A percentile compares a stretch with the other conserved stretches of the same genome.
Evolutionary conservation across 192 early-diverging fungal genomes (phyloP).

Genomic region (Gigaspora rosea): DNA sequence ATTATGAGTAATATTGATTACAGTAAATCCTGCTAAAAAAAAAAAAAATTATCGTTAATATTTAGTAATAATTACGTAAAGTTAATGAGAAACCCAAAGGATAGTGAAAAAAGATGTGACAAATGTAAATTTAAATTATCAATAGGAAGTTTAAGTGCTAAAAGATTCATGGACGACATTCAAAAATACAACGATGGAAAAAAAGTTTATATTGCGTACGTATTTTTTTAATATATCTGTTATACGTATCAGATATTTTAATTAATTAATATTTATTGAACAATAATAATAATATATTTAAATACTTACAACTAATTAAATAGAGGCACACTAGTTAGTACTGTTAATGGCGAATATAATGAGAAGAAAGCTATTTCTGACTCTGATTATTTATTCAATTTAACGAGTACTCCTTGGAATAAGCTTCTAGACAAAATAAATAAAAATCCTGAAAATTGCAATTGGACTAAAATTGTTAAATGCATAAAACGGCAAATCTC

Average conservation of each 20-base stretch:
- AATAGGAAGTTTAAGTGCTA: not conserved
- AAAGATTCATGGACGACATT: conserved; percentile 29
- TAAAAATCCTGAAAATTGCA: not conserved
- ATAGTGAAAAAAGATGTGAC: not conserved
- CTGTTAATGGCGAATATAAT: not conserved
- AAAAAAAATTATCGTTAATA: not conserved
- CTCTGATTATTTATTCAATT: not conserved
- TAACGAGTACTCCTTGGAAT: not conserved
- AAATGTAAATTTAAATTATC: conserved; percentile 1
- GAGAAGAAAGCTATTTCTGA: not conserved
- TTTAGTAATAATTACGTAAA: conserved; percentile 12
- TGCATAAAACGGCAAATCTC: conserved; percentile 21
- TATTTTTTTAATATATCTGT: not conserved
- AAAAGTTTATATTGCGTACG: not conserved
- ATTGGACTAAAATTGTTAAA: conserved; percentile 21
- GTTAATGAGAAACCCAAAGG: not conserved
- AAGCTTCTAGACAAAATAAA: not conserved
- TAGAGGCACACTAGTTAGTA: conserved; percentile 10
- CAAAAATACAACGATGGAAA: not conserved
- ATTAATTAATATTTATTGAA: not conserved
- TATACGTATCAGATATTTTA: not conserved
- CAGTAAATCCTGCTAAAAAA: not conserved
- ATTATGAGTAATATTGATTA: not conserved
- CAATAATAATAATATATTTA: not conserved
- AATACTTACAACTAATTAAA: not conserved